Conservation (phyloP, 257 asterid species). For the Gardenia jasminoides region DNA sequence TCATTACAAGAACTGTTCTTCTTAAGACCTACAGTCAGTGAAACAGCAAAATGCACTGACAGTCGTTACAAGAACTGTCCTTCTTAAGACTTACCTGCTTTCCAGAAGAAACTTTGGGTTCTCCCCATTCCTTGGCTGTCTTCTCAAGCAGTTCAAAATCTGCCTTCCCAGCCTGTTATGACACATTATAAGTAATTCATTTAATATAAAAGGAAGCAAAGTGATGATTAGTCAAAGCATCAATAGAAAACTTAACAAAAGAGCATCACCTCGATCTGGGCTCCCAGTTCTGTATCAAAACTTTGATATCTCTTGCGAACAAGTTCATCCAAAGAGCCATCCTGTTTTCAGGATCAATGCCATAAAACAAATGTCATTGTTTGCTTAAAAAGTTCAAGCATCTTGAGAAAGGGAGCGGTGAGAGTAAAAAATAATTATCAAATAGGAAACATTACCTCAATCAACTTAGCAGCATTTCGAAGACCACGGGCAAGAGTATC, state of each 20-base stretch:
- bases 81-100: conserved; percentile 58
- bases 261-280: conserved; percentile 63
- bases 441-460: conserved; percentile 48
- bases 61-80: background rate
- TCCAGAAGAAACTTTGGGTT: conserved; percentile 79
- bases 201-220: background rate
- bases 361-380: background rate
- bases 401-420: background rate
- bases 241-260: background rate
- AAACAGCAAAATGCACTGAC: no score
- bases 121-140: conserved; percentile 86
- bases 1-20: background rate
- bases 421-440: background rate
- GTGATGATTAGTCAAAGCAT: background rate
- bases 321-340: conserved; percentile 64
- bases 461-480: conserved; percentile 81
- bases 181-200: background rate
- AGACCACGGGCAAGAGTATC: conserved; percentile 96
- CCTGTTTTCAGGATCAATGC: conserved; percentile 34
- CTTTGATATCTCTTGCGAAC: conserved; percentile 85
- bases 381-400: background rate
- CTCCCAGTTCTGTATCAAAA: conserved; percentile 79
- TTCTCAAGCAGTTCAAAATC: conserved; percentile 82
- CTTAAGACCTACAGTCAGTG: background rate
- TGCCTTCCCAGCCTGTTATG: conserved; percentile 80